These are phyloP conservation scores for Tetrahymena elliotti DNA, from an alignment of 73 alveolate species.

Conservation along the genomic window DNA sequence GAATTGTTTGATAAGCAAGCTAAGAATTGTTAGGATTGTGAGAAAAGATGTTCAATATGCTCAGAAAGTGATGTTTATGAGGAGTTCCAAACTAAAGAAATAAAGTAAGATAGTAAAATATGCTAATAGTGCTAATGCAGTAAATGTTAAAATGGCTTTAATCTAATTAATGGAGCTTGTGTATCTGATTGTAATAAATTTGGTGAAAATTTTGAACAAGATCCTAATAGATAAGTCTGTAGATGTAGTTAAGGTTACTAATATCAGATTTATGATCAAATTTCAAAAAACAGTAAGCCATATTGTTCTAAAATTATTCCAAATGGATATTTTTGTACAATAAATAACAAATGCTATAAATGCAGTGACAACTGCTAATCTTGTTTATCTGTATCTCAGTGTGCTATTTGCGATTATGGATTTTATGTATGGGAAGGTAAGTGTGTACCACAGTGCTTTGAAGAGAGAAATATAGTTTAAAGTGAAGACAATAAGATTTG, in stretches of 20 bases:
- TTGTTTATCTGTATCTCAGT: background rate
- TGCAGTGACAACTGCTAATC: background rate
- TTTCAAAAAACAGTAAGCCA: background rate
- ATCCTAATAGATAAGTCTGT: background rate
- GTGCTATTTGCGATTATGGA: background rate
- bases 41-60: background rate
- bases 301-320: background rate
- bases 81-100: background rate
- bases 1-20: background rate
- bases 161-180: background rate
- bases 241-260: background rate
- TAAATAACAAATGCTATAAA: background rate
- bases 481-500: background rate
- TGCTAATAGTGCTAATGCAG: background rate
- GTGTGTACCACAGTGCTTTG: background rate
- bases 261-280: background rate
- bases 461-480: background rate
- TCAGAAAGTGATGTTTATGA: background rate
- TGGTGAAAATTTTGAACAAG: background rate
- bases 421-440: background rate
- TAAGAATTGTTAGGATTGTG: background rate
- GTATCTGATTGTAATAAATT: background rate
- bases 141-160: background rate
- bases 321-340: background rate
- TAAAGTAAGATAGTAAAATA: background rate